These are phyloP conservation scores for Loxodes magnus DNA, from an alignment of 73 alveolate species.

Conservation along the genomic window DNA sequence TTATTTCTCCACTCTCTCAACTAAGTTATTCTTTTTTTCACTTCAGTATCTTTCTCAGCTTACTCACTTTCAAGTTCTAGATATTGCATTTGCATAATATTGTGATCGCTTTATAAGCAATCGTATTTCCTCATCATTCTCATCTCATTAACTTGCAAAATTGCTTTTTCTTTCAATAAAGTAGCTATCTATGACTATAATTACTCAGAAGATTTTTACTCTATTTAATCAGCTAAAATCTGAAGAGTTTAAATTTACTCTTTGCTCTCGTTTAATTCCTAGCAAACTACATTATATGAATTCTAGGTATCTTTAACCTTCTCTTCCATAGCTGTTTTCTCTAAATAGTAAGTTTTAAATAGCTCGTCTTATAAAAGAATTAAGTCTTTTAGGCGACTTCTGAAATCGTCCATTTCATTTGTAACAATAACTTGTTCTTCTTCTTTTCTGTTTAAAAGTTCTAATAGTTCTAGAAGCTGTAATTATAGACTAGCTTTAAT, in stretches of 20 bases:
- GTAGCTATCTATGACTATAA: conserved; percentile 25
- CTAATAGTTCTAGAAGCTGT: conserved; percentile 43
- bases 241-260: conserved; percentile 9
- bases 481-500: conserved; percentile 50
- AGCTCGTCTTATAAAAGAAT: conserved; percentile 60
- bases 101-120: conserved; percentile 36
- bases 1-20: conserved; percentile 41
- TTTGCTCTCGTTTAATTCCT: conserved; percentile 21
- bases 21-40: conserved; percentile 21
- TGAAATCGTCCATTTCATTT: conserved; percentile 30
- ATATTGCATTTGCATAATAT: conserved; percentile 29
- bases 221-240: conserved; percentile 15
- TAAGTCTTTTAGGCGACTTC: conserved; percentile 28
- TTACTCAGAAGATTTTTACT: not conserved
- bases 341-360: conserved; percentile 39
- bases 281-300: conserved; percentile 13
- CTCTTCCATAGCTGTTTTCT: conserved; percentile 25
- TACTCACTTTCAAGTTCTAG: conserved; percentile 39
- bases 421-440: conserved; percentile 24
- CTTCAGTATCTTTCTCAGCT: conserved; percentile 41
- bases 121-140: conserved; percentile 35
- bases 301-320: conserved; percentile 14
- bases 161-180: conserved; percentile 47
- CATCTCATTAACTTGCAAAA: conserved; percentile 54
- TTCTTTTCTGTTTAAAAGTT: conserved; percentile 37